Base-by-base conservation (phyloP, 163 green algal species). In the Scenedesmus sp. region DNA sequence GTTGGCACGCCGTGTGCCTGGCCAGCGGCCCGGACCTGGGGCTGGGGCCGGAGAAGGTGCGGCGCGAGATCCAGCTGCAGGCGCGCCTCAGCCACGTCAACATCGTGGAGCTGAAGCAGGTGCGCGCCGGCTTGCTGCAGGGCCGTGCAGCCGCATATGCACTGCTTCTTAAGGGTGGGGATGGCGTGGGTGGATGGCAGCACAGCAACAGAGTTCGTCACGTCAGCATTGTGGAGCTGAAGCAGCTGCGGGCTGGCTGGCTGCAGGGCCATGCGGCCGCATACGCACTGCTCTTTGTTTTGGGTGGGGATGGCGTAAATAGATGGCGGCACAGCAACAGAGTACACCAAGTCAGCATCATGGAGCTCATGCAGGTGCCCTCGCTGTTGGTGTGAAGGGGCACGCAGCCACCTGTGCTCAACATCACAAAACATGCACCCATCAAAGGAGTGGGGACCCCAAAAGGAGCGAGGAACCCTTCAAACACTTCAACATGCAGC, bases 61-160 rank as follows among this genome's bases (percentile, higher is more conserved):
- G 88, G 80, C 80, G 88, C 2, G 88, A 92, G 88, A 92, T 92
- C 81, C 88, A 92, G 61, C 80, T 92, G 33, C 88, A 92, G 78
- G 88, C 88, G 7, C 80, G 88, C 0, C 80, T 92, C 3, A 79
- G 43, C 33, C 88, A 92, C 72, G 88, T 92, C 70, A 92, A 92
- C 80, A 88, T 92, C 15, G 88, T 92, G n/a, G 88, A 92, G 49
- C 78, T 92, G 10, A 92, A 92, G 33, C 85, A 90, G 85, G 85
- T 90, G 72, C 1, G 81, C 10, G 56, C n/a, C n/a, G n/a, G n/a
- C n/a, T n/a, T n/a, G n/a, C n/a, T n/a, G n/a, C n/a, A n/a, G n/a
- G n/a, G n/a, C n/a, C n/a, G n/a, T n/a, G n/a, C n/a, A n/a, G n/a
- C n/a, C n/a, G n/a, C n/a, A n/a, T n/a, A n/a, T n/a, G n/a, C n/a